Base-by-base conservation (phyloP, 768 basidiomycete genomes). In the Mycena vulgaris region DNA sequence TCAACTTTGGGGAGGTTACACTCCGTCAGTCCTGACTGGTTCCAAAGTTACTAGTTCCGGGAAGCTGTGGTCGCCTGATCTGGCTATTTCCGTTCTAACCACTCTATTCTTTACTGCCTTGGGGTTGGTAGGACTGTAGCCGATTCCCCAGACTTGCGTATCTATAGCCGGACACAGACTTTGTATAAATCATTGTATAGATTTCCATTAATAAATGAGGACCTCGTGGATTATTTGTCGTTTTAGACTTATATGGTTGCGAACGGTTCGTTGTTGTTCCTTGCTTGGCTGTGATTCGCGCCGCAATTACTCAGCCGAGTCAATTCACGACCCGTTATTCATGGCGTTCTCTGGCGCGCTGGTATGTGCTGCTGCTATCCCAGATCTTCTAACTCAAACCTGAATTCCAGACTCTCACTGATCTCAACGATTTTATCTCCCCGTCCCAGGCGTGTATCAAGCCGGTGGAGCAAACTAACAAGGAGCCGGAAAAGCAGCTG, bases 401-500 rank as follows among this genome's bases (percentile, higher is more conserved):
- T 66, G 62, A 4, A 48, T 66, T 35, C 35, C 60, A 96, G 95
- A 96, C 93, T 11, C 83, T 98, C 53, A 95, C 95, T 23, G 97
- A 97, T 81, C 87, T 99, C 57, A 98, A 98, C 79, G 98, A 99
- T 81, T 99, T 96, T 80, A 95, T 99, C 48, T 93, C 95, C 0
- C 98, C 98, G 2, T 93, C 96, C 1, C 97, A 98, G 82, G 94
- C 94, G 23, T 99, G 98, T 81, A 98, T 99, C 82, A 98, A 98
- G 77, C 97, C 98, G 0, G 95, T 99, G 27, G 79, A 88, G 83
- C 79, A 88, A 68, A 66, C 76, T 7, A 83, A 86, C 73, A 78
- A 74, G 25, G 76, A 74, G 13, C 60, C 72, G 2, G 68, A 80
- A 64, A 80, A 75, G 63, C 78, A 79, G 68, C 64, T 79, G 11